Evolutionary conservation across 2,329 filamentous ascomycete genomes (phyloP).

Genomic region (Xylaria sp.): DNA sequence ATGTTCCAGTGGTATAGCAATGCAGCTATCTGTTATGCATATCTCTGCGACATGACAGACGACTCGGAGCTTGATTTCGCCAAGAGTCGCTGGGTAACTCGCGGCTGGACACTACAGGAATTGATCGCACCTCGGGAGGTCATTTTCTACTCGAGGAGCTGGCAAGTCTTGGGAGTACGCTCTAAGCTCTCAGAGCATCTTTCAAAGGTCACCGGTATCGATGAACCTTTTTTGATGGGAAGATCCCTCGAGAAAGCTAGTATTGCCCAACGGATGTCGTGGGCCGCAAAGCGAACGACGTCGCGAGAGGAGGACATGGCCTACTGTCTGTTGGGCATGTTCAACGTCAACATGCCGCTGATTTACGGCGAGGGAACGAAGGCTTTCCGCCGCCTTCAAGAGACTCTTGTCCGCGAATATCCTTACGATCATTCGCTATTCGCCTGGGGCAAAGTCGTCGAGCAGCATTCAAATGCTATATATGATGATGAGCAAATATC

Average conservation of each 20-base stretch:
- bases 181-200: conserved; percentile 37
- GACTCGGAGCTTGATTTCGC: conserved; percentile 11
- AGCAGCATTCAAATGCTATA: neutral
- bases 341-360: conserved; percentile 47
- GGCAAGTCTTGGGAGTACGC: conserved; percentile 41
- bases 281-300: conserved; percentile 43
- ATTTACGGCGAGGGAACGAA: conserved; percentile 47
- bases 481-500: neutral
- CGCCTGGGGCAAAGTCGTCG: conserved; percentile 39
- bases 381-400: conserved; percentile 44
- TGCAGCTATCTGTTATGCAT: conserved; percentile 42
- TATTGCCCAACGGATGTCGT: conserved; percentile 46
- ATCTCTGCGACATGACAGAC: conserved; percentile 35
- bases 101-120: conserved; percentile 43
- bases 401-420: conserved; percentile 40
- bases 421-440: conserved; percentile 45
- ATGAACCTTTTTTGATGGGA: conserved; percentile 35
- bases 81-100: conserved; percentile 28
- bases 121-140: conserved; percentile 42
- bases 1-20: conserved; percentile 44
- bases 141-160: conserved; percentile 41
- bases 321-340: conserved; percentile 48
- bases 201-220: conserved; percentile 40
- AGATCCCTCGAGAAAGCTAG: conserved; percentile 32
- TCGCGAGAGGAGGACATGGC: conserved; percentile 45